These are phyloP conservation scores for Acanthamoeba healyi DNA, from an alignment of 208 protist genomes.

Conservation along the genomic window DNA sequence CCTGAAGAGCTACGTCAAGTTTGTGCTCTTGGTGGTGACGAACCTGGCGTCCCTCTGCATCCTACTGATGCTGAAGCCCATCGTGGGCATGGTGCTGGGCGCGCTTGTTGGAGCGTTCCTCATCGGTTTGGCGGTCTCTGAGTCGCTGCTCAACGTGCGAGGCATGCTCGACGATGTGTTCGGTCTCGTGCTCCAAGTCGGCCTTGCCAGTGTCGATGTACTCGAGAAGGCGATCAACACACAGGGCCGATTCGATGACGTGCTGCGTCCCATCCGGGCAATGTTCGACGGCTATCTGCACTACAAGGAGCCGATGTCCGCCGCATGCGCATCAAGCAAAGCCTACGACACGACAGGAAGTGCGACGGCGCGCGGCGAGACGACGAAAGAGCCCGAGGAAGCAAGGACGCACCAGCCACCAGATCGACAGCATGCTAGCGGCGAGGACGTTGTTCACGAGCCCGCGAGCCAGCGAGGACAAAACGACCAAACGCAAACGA, in stretches of 20 bases:
- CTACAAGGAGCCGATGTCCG: not conserved
- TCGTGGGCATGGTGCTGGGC: conserved; percentile 1
- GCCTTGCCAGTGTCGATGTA: not conserved
- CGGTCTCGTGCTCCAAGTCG: not conserved
- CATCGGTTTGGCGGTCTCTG: not conserved
- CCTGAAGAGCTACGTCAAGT: not conserved
- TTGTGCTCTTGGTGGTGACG: not conserved
- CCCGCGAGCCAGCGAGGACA: no score
- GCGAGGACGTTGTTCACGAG: no score
- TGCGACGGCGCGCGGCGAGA: not conserved
- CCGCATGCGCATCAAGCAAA: not conserved
- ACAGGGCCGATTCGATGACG: not conserved
- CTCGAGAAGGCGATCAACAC: not conserved
- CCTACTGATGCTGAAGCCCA: not conserved
- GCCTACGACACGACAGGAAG: not conserved
- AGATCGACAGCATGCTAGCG: not conserved
- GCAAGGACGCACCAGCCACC: not conserved
- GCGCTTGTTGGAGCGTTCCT: not conserved
- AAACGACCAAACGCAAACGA: no score
- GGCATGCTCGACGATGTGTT: not conserved
- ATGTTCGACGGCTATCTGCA: conserved; percentile 29
- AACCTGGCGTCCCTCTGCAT: not conserved
- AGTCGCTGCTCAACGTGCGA: not conserved
- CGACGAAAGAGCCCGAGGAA: not conserved
- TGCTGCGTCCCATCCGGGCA: not conserved